A percentile compares a stretch with the other conserved stretches of the same genome.
These are phyloP conservation scores for Rhinocladiella similis DNA, from an alignment of 2,329 filamentous ascomycete species.

Conservation along the genomic window DNA sequence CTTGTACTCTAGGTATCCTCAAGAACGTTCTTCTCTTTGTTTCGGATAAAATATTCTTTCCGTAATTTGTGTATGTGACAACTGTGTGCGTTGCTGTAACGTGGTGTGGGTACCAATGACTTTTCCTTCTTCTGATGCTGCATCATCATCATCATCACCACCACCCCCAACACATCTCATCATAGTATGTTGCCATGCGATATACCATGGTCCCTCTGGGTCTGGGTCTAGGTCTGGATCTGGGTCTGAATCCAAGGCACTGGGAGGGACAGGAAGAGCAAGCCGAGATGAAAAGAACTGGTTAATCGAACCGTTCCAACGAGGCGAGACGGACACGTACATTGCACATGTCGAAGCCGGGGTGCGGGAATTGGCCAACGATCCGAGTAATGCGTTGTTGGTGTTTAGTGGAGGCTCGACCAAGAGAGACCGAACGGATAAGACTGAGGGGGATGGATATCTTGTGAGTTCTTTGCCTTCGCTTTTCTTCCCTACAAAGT, in stretches of 20 bases:
- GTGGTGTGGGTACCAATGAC: too few relatives aligned
- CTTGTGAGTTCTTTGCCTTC: slow-evolving; percentile 13
- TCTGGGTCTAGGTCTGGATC: too few relatives aligned
- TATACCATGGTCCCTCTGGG: slow-evolving; percentile 53
- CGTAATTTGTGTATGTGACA: too few relatives aligned
- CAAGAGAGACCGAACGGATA: slow-evolving; percentile 11
- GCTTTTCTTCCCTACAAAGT: too few relatives aligned
- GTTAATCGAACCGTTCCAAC: slow-evolving; percentile 76
- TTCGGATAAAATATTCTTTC: too few relatives aligned
- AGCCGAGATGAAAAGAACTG: slow-evolving; percentile 36
- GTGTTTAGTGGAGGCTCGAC: slow-evolving; percentile 68
- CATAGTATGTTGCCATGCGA: slow-evolving; percentile 80
- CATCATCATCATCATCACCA: too few relatives aligned
- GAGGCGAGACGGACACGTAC: slow-evolving; percentile 76
- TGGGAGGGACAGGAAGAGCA: too few relatives aligned
- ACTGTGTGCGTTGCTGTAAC: too few relatives aligned
- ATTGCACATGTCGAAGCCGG: slow-evolving; percentile 72
- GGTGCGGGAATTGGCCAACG: slow-evolving; percentile 49
- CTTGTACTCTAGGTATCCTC: too few relatives aligned
- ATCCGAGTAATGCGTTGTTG: slow-evolving; percentile 54
- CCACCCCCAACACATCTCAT: slow-evolving; percentile 56
- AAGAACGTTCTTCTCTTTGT: too few relatives aligned
- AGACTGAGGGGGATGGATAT: slow-evolving; percentile 20
- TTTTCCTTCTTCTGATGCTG: too few relatives aligned
- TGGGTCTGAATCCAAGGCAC: too few relatives aligned